Percentiles rank a stretch among this genome's conserved stretches.
Conservation (phyloP, 2,329 filamentous ascomycete genomes). For the Ophiostoma pallidulum region DNA sequence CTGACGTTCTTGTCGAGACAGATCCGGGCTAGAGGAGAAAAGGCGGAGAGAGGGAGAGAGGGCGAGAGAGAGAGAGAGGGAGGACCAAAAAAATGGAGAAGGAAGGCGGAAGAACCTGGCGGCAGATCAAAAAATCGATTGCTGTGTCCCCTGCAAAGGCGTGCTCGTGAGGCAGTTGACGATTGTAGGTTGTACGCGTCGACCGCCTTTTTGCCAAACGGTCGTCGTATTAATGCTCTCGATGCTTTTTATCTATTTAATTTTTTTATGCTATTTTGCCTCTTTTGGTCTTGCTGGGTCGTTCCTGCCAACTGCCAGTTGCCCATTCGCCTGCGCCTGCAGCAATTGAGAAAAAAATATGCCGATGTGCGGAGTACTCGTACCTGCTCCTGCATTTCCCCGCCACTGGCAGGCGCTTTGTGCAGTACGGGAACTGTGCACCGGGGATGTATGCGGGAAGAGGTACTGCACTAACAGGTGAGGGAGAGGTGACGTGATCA, state of each 20-base stretch:
- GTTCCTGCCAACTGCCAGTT: neutral
- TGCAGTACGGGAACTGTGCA: neutral
- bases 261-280: conserved; percentile 1
- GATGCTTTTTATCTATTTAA: neutral
- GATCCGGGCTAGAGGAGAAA: neutral
- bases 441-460: neutral
- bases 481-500: conserved; percentile 10
- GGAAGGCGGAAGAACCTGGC: too few species aligned
- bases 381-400: conserved; percentile 6
- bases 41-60: neutral
- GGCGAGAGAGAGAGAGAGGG: neutral
- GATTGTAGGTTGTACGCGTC: neutral
- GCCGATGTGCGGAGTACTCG: conserved; percentile 8
- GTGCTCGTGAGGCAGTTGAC: conserved; percentile 9
- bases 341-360: conserved; percentile 3
- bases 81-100: too few species aligned
- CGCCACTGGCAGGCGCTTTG: neutral
- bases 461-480: conserved; percentile 1
- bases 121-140: too few species aligned
- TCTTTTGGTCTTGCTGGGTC: neutral
- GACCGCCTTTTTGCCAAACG: conserved; percentile 6
- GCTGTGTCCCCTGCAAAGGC: too few species aligned
- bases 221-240: too few species aligned
- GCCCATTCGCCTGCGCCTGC: too few species aligned
- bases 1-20: too few species aligned